A percentile compares a stretch with the other conserved stretches of the same genome.
Conservation (phyloP, 1,284 basidiomycete genomes). For the Fomitiporia mediterranea region DNA sequence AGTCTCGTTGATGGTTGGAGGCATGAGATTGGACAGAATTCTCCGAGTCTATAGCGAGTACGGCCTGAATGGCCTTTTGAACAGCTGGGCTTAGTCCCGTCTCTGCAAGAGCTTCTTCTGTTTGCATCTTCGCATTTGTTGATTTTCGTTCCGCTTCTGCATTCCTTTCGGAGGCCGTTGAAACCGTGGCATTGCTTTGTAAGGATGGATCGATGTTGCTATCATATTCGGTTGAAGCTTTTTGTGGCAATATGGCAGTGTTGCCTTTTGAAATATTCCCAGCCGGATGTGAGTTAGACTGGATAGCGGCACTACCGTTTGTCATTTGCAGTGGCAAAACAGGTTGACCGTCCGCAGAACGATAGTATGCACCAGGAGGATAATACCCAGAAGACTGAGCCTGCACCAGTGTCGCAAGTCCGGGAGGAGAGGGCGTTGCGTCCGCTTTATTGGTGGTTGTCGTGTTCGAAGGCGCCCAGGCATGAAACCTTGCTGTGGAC, state of each 20-base stretch:
- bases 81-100: constrained; percentile 12
- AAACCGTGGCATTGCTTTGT: neutral
- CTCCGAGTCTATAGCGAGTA: constrained; percentile 18
- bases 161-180: neutral
- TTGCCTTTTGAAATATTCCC: neutral
- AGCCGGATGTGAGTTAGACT: too few species aligned
- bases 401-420: neutral
- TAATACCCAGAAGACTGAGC: constrained; percentile 12
- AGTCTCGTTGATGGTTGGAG: too few species aligned
- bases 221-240: neutral
- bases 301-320: too few species aligned
- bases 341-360: constrained; percentile 13
- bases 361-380: constrained; percentile 15
- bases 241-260: neutral
- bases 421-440: neutral
- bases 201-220: constrained; percentile 9
- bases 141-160: neutral
- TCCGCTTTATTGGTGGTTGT: constrained; percentile 20
- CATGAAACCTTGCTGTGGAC: constrained; percentile 45
- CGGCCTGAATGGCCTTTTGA: constrained; percentile 13
- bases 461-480: constrained; percentile 36
- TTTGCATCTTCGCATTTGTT: neutral
- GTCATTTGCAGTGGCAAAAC: constrained; percentile 1
- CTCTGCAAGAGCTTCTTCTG: neutral
- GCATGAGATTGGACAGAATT: too few species aligned